phyloP scores from a whole-genome alignment of 176 grass and related monocot species.

The Poa annua region DNA sequence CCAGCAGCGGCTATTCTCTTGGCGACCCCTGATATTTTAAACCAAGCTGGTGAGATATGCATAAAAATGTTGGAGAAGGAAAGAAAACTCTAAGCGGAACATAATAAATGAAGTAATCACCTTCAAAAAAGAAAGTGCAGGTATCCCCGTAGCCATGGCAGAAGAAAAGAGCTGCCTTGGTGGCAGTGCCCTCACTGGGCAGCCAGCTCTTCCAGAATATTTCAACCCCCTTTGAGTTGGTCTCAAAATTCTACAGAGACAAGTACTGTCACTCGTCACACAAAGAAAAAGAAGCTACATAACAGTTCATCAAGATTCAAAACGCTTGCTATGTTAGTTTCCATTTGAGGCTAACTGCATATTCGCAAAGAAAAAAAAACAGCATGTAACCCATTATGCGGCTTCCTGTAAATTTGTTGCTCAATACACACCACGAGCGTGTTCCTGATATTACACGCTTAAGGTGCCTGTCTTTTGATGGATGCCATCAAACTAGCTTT shows the following conservation, averaged over 20 bases:
- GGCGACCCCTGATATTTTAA: conserved; percentile 74
- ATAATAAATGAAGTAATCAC: conserved; percentile 45
- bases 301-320: conserved; percentile 19
- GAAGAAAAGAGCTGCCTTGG: conserved; percentile 92
- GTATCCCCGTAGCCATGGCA: conserved; percentile 97
- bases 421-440: neutral
- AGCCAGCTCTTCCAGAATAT: conserved; percentile 99
- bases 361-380: too few relatives aligned
- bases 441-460: neutral
- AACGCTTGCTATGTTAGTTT: conserved; percentile 3
- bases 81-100: conserved; percentile 21
- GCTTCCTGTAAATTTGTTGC: neutral
- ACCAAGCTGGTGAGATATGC: conserved; percentile 35
- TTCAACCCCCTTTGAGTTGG: conserved; percentile 87
- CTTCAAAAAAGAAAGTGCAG: conserved; percentile 98
- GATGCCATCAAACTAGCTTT: conserved; percentile 32
- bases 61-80: conserved; percentile 24
- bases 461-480: conserved; percentile 30
- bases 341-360: conserved; percentile 20
- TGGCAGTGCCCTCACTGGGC: conserved; percentile 56
- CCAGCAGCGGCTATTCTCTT: conserved; percentile 81
- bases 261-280: neutral
- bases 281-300: conserved; percentile 6
- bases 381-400: neutral
- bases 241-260: conserved; percentile 70